Percentiles rank a stretch among this genome's conserved stretches.
phyloP scores from a whole-genome alignment of 345 rosid genomes.

The Psidium guajava region DNA sequence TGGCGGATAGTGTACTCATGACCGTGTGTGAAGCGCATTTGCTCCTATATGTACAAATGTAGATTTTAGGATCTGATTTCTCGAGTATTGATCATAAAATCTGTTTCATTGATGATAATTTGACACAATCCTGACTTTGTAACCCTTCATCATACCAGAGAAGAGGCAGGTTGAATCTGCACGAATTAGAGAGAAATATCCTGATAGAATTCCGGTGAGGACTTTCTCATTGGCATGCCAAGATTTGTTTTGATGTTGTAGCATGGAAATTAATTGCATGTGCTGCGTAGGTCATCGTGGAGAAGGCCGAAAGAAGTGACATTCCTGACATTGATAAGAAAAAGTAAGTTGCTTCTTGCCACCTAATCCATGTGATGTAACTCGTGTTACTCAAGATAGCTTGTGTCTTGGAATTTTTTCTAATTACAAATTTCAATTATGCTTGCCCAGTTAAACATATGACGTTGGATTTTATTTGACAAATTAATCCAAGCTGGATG shows the following conservation, averaged over 20 bases:
- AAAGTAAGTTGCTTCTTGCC: slow-evolving; percentile 44
- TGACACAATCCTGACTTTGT: not conserved
- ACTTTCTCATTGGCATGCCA: not conserved
- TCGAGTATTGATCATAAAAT: not conserved
- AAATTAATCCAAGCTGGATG: not conserved
- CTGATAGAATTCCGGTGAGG: slow-evolving; percentile 84
- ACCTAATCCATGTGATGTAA: not conserved
- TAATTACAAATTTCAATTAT: not conserved
- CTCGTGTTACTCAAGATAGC: not conserved
- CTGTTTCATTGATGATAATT: not conserved
- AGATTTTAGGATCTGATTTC: not conserved
- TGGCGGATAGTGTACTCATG: not conserved
- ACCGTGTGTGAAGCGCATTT: not conserved
- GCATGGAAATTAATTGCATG: not conserved
- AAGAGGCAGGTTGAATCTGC: slow-evolving; percentile 73
- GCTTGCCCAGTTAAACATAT: not conserved
- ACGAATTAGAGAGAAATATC: slow-evolving; percentile 80
- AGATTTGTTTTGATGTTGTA: not conserved
- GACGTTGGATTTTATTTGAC: not conserved
- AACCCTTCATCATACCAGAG: slow-evolving; percentile 27
- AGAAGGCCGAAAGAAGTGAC: slow-evolving; percentile 79
- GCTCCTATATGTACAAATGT: not conserved
- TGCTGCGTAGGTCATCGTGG: slow-evolving; percentile 75
- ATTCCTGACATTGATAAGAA: slow-evolving; percentile 95
- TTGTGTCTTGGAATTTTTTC: not conserved